Conservation (phyloP, 1,139 yeast genomes). For the Candida tetrigidarum region DNA sequence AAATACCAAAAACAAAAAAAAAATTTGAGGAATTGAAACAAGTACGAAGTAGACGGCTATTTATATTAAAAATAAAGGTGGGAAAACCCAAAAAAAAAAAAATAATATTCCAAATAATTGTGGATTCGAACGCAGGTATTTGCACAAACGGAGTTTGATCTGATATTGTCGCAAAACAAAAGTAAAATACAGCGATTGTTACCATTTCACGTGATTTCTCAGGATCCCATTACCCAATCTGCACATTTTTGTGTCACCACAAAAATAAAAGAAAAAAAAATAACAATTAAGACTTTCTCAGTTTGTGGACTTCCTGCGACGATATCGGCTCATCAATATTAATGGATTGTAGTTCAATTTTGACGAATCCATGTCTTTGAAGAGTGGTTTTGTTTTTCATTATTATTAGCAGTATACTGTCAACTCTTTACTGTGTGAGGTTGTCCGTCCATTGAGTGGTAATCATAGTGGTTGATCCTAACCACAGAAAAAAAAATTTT, state of each 20-base stretch:
- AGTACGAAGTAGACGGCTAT: neutral
- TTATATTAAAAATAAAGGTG: conserved; percentile 1
- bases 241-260: neutral
- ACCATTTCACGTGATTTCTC: conserved; percentile 9
- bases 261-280: no score
- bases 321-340: no score
- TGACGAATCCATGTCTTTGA: no score
- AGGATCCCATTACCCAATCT: neutral
- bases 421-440: no score
- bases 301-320: no score
- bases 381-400: no score
- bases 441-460: no score
- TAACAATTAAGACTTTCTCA: no score
- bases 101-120: conserved; percentile 2
- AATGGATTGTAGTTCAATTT: no score
- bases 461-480: no score
- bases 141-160: neutral
- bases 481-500: no score
- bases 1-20: neutral
- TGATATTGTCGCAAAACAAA: neutral
- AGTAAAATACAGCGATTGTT: neutral
- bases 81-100: neutral
- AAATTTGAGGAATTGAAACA: neutral
- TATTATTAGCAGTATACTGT: no score
- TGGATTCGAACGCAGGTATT: neutral